phyloP scores from a whole-genome alignment of 768 basidiomycete species.

The Boletus vermiculosoides region DNA sequence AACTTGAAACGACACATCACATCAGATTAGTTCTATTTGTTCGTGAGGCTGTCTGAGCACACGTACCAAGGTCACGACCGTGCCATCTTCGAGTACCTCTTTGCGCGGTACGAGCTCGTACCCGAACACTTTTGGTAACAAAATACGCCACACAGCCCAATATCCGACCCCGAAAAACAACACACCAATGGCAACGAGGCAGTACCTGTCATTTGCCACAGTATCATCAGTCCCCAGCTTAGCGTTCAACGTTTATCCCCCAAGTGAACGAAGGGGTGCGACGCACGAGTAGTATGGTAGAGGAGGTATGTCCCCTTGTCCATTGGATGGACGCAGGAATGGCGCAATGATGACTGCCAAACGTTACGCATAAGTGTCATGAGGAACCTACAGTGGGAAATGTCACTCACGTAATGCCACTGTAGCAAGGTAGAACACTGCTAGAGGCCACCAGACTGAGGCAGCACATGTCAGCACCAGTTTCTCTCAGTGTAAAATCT shows the following conservation, averaged over 20 bases:
- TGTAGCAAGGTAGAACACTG: constrained; percentile 53
- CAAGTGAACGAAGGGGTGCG: background rate
- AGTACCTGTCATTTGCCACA: constrained; percentile 38
- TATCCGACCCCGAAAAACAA: constrained; percentile 47
- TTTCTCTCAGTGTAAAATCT: background rate
- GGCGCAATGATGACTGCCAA: constrained; percentile 52
- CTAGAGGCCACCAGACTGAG: constrained; percentile 54
- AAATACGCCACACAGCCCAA: constrained; percentile 53
- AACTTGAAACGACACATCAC: constrained; percentile 2
- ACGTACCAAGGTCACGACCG: constrained; percentile 52
- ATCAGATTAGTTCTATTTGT: background rate
- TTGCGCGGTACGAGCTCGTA: constrained; percentile 49
- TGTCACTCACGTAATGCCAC: constrained; percentile 46
- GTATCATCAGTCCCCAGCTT: background rate
- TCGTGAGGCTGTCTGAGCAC: no score
- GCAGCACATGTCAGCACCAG: constrained; percentile 1
- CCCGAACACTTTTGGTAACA: constrained; percentile 48
- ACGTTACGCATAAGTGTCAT: constrained; percentile 10
- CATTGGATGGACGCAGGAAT: constrained; percentile 52
- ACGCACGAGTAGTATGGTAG: constrained; percentile 54
- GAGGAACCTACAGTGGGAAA: background rate
- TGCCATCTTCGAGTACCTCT: constrained; percentile 49
- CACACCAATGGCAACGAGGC: constrained; percentile 51
- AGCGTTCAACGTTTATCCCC: constrained; percentile 17
- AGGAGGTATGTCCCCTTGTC: constrained; percentile 58